Evolutionary conservation across 768 basidiomycete species (phyloP), one percentile per base, ranked within the genome.

Genomic region (Clathrus columnatus): DNA sequence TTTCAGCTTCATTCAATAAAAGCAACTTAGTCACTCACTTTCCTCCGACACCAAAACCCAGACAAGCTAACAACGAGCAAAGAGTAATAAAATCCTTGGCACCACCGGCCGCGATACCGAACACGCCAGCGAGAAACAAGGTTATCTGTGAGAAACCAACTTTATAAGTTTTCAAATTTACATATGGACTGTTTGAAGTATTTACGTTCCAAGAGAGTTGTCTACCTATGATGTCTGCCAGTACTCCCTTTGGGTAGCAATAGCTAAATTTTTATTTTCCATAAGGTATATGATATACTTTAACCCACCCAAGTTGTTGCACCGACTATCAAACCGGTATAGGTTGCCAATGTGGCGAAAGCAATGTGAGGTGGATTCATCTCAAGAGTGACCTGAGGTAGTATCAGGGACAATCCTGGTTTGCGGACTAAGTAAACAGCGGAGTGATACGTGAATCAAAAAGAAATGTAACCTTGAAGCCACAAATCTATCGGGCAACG

Each of bases 1-100:
- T 60, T 61, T 62, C 42, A 20, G 62, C 14, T 60, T 61, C 6
- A 64, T 60, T 45, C 67, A 62, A 46, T 67, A 68, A 48, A 68
- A 60, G n/a, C 56, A 60, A 61, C 47, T 70, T 66, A 60, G 67
- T 62, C 7, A 64, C 79, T 56, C 62, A 72, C 75, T 80, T 75
- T 63, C 80, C 78, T 50, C 78, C 76, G 8, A 78, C 62, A 24
- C 77, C 77, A 51, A 79, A 75, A 23, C 75, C 77, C 59, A 76
- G 62, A 58, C 73, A 77, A 10, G 75, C 75, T 17, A 71, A 65
- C 36, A 72, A 62, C 17, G 63, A 60, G 17, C 73, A 64, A 50
- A 79, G 63, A 20, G 75, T 69, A 23, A 71, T 75, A 60, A 79
- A 75, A 59, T 72, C 75, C 2, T 72, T 65, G 16, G 75, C 70